A percentile compares a stretch with the other conserved stretches of the same genome.
Conservation (phyloP, 2,329 filamentous ascomycete genomes). For the Fusarium multiceps region DNA sequence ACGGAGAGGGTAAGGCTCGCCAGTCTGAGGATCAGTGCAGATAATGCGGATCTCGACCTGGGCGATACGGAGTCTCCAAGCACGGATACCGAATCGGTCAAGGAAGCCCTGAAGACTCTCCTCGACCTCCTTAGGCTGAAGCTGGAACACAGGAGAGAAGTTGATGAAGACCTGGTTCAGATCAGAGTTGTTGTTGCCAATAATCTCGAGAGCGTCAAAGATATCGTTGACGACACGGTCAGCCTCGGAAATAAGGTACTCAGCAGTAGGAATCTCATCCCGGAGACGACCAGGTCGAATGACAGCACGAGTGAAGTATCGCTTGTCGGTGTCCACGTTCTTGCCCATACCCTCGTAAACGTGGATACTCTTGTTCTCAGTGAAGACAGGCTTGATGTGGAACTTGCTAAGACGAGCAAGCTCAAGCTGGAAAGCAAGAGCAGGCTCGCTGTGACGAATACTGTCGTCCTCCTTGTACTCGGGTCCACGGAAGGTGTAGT, state of each 20-base stretch:
- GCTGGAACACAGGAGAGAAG: slow-evolving; percentile 96
- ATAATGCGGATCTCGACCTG: slow-evolving; percentile 98
- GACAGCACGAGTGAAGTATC: slow-evolving; percentile 97
- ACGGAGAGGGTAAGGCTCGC: slow-evolving; percentile 88
- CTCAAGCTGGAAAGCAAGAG: slow-evolving; percentile 98
- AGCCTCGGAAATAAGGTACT: slow-evolving; percentile 97
- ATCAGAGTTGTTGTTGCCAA: slow-evolving; percentile 99
- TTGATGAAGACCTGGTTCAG: slow-evolving; percentile 99
- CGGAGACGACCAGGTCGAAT: slow-evolving; percentile 93
- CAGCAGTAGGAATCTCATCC: slow-evolving; percentile 97
- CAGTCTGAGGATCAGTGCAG: slow-evolving; percentile 89
- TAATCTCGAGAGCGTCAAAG: slow-evolving; percentile 95
- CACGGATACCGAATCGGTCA: slow-evolving; percentile 93
- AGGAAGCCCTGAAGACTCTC: slow-evolving; percentile 94
- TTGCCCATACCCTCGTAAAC: slow-evolving; percentile 98
- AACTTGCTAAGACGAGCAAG: slow-evolving; percentile 94
- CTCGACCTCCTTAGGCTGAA: slow-evolving; percentile 89
- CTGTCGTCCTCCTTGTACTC: slow-evolving; percentile 89
- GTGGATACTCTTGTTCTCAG: slow-evolving; percentile 98
- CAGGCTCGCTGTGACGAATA: slow-evolving; percentile 97
- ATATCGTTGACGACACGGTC: slow-evolving; percentile 98
- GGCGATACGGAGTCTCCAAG: slow-evolving; percentile 95
- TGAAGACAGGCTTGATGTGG: slow-evolving; percentile 98
- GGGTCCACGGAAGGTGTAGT: slow-evolving; percentile 98
- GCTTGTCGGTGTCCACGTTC: slow-evolving; percentile 94